These are phyloP conservation scores for Flammula alnicola DNA, from an alignment of 1,284 basidiomycete genomes.

Conservation along the genomic window DNA sequence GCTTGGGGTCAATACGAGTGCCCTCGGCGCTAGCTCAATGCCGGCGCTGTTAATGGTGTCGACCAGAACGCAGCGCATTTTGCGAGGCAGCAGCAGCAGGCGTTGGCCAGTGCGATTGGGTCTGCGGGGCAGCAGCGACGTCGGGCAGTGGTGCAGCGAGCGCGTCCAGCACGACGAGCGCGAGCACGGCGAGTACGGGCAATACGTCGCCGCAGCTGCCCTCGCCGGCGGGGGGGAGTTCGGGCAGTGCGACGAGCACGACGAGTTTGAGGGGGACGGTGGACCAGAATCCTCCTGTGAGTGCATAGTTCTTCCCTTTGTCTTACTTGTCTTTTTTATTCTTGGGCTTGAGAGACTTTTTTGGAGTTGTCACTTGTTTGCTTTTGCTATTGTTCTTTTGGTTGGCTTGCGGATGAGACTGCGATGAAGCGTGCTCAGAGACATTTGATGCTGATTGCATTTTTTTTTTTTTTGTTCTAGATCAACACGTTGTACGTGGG, in stretches of 20 bases:
- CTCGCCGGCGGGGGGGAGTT: constrained; percentile 51
- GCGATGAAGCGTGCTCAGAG: too few relatives aligned
- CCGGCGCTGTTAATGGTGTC: too few relatives aligned
- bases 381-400: constrained; percentile 9
- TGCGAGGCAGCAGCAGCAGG: too few relatives aligned
- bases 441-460: constrained; percentile 9
- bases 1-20: constrained; percentile 7
- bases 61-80: too few relatives aligned
- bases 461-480: constrained; percentile 36
- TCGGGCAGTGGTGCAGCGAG: too few relatives aligned
- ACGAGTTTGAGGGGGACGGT: constrained; percentile 54
- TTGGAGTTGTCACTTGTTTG: constrained; percentile 9
- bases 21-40: constrained; percentile 4
- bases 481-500: constrained; percentile 97
- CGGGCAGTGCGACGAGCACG: constrained; percentile 39
- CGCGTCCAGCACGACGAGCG: constrained; percentile 6
- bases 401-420: too few relatives aligned
- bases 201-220: constrained; percentile 55
- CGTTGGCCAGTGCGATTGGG: too few relatives aligned
- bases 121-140: too few relatives aligned
- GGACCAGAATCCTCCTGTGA: constrained; percentile 88
- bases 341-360: constrained; percentile 1
- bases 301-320: constrained; percentile 30
- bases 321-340: constrained; percentile 2
- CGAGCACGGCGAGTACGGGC: constrained; percentile 43